A percentile compares a stretch with the other conserved stretches of the same genome.
Evolutionary conservation across 306 rosid species (phyloP).

Genomic region (Trifolium subterraneum): DNA sequence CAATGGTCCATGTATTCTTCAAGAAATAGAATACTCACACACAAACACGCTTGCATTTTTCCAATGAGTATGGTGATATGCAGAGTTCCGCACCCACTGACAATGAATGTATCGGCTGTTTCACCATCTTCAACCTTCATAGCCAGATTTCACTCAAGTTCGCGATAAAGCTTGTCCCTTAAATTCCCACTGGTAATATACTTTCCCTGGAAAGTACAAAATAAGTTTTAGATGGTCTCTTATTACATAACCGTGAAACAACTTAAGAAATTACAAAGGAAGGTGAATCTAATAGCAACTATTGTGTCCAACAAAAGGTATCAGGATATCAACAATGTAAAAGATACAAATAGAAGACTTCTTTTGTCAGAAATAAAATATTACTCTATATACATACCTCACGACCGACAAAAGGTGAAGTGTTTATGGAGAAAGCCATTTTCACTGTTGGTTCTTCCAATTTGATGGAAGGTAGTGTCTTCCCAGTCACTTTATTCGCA

Average conservation of each 20-base stretch:
- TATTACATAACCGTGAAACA: conserved; percentile 21
- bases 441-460: conserved; percentile 99
- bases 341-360: not conserved
- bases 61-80: conserved; percentile 95
- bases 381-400: conserved; percentile 66
- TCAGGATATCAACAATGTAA: conserved; percentile 31
- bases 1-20: too few relatives aligned
- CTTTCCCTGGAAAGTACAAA: conserved; percentile 73
- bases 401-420: conserved; percentile 95
- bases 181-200: conserved; percentile 97
- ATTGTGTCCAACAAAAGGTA: conserved; percentile 30
- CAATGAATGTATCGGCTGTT: conserved; percentile 93
- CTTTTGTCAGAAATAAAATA: conserved; percentile 3
- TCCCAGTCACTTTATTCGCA: conserved; percentile 77
- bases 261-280: conserved; percentile 26
- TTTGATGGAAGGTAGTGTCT: conserved; percentile 92
- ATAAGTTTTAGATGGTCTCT: conserved; percentile 33
- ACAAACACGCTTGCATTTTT: conserved; percentile 73
- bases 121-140: conserved; percentile 98
- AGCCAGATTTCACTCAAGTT: conserved; percentile 94
- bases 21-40: conserved; percentile 34
- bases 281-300: conserved; percentile 34
- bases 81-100: conserved; percentile 98
- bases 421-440: conserved; percentile 93
- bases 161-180: conserved; percentile 92